These are phyloP conservation scores for Yamadazyma phyllophila DNA, from an alignment of 805 yeast genomes.

Conservation along the genomic window DNA sequence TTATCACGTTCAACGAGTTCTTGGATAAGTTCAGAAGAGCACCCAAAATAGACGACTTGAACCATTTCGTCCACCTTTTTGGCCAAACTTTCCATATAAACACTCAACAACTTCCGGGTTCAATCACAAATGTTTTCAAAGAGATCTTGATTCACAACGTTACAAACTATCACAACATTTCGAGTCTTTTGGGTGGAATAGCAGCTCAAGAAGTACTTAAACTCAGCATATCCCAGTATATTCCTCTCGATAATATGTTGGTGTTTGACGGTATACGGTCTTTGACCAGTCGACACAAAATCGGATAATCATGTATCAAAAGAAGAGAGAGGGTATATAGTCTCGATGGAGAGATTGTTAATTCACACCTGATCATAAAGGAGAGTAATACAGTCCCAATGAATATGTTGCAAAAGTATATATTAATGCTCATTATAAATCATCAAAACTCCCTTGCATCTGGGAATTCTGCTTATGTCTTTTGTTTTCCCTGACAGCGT, in stretches of 20 bases:
- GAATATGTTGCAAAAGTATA: too few species aligned
- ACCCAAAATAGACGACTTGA: conserved; percentile 23
- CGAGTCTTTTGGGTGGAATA: conserved; percentile 78
- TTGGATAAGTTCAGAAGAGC: conserved; percentile 11
- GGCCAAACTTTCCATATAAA: conserved; percentile 14
- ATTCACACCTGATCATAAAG: too few species aligned
- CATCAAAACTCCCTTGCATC: conserved; percentile 62
- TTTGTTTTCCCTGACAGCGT: conserved; percentile 63
- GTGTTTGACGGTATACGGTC: conserved; percentile 72
- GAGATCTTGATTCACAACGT: conserved; percentile 40
- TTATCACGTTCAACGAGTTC: conserved; percentile 33
- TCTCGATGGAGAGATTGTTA: too few species aligned
- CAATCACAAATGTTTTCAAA: conserved; percentile 19
- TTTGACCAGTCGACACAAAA: conserved; percentile 41
- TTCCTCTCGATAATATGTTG: conserved; percentile 69
- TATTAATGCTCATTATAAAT: conserved; percentile 21
- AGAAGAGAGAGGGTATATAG: neutral
- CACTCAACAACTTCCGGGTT: conserved; percentile 15
- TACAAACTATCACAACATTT: conserved; percentile 53
- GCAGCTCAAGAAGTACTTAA: conserved; percentile 84
- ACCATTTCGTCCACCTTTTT: conserved; percentile 20
- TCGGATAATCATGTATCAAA: neutral
- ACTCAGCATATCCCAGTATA: conserved; percentile 71
- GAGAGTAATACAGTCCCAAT: too few species aligned
- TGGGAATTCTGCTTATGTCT: conserved; percentile 46